Evolutionary conservation across 345 rosid species (phyloP).

Genomic region (Pugionium cornutum): DNA sequence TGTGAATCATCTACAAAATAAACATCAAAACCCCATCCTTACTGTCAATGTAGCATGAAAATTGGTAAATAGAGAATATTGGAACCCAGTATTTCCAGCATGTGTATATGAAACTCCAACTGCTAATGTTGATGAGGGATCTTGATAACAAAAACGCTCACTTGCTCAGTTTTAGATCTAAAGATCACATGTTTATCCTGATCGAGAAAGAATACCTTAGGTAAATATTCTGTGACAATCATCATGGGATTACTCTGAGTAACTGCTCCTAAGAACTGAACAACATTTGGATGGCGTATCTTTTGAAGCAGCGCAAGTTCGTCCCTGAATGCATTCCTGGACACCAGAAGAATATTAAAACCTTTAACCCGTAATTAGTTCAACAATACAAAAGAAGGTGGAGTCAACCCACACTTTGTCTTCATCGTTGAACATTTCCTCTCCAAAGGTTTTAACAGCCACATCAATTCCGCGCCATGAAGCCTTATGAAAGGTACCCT

Average conservation of each 20-base stretch:
- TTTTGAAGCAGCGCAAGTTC: conserved; percentile 83
- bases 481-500: conserved; percentile 84
- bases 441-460: conserved; percentile 79
- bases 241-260: conserved; percentile 89
- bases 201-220: conserved; percentile 51
- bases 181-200: conserved; percentile 9
- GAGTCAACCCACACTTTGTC: conserved; percentile 69
- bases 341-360: conserved; percentile 29
- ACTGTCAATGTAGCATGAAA: conserved; percentile 11
- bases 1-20: conserved; percentile 7
- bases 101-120: neutral
- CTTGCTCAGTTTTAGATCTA: neutral
- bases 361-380: neutral
- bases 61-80: neutral
- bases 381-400: neutral
- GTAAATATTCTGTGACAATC: conserved; percentile 79
- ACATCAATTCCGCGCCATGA: conserved; percentile 83
- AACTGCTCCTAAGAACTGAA: conserved; percentile 86
- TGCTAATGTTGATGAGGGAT: conserved; percentile 8
- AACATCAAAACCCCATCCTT: conserved; percentile 1
- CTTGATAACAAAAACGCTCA: conserved; percentile 6
- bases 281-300: conserved; percentile 85
- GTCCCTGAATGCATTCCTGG: conserved; percentile 78
- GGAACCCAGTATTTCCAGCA: conserved; percentile 9
- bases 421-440: conserved; percentile 69